Base-by-base conservation (phyloP, 2,329 filamentous ascomycete species). In the Beauveria bassiana region DNA sequence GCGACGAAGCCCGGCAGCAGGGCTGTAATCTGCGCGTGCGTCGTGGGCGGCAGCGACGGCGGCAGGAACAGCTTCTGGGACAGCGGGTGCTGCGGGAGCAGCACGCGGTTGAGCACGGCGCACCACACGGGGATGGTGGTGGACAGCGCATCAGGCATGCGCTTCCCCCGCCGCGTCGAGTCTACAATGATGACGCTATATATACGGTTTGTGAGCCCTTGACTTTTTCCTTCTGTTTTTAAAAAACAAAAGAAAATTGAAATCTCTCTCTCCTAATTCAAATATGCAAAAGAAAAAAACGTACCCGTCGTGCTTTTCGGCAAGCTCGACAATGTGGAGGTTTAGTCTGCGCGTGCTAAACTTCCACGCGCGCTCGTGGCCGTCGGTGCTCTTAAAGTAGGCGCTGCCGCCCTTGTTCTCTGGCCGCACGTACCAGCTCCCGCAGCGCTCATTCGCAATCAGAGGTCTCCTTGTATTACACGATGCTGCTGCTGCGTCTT, bases 381-480 rank as follows among this genome's bases (percentile, higher is more conserved):
- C 95, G 75, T 99, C 95, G 2, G 95, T 99, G 75, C 91, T 96
- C 80, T 99, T 99, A 77, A 98, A 99, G 75, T 98, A 99, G 38
- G 89, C 90, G 66, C 89, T 92, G 38, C 84, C 89, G 1, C 71
- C 75, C 74, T 93, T 95, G 28, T 70, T 69, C 8, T 73, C 73
- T 0, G 87, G 87, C 40, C 79, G 75, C 28, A 98, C 89, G 72
- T 98, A 98, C 95, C 95, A 99, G 74, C 90, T 93, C 0, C 95
- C 95, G 72, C 95, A 98, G 63, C 95, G 84, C 78, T 98, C 93
- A 71, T 99, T 99, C 34, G 93, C 92, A 16, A 98, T 79, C 1
- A 98, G 78, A 0, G 92, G 91, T 1, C 93, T 78, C 62, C 62
- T 3, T 45, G 22, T 10, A 31, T 9, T 31, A 5, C 9, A 7